These are phyloP conservation scores for Cicer chorassanicum DNA, from an alignment of 306 rosid genomes.

Conservation along the genomic window DNA sequence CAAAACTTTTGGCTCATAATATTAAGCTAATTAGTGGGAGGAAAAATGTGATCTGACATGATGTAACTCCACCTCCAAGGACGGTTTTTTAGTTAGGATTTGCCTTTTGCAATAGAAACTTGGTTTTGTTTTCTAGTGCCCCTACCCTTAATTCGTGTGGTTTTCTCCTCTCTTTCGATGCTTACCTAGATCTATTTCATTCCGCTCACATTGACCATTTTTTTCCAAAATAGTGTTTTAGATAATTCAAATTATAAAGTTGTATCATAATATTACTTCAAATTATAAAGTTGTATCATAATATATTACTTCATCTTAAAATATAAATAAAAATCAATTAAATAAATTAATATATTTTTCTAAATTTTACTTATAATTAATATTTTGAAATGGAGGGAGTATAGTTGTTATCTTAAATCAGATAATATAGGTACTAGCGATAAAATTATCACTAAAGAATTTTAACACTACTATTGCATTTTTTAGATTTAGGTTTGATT, in stretches of 20 bases:
- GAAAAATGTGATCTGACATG: constrained; percentile 45
- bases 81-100: constrained; percentile 48
- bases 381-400: no score
- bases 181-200: constrained; percentile 2
- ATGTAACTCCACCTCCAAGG: constrained; percentile 32
- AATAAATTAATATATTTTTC: no score
- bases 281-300: no score
- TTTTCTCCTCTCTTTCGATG: constrained; percentile 10
- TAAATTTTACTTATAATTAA: no score
- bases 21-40: constrained; percentile 32
- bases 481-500: no score
- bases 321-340: no score
- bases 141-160: not conserved
- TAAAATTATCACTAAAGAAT: no score
- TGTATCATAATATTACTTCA: no score
- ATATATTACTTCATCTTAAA: no score
- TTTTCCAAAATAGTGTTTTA: not conserved
- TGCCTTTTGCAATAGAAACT: constrained; percentile 20
- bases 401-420: no score
- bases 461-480: no score
- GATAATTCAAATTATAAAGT: not conserved
- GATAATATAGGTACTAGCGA: no score
- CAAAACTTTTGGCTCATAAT: constrained; percentile 36
- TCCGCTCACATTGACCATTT: not conserved
- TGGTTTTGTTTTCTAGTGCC: constrained; percentile 10